Evolutionary conservation across 345 rosid species (phyloP).

Genomic region (Syzygium grande): DNA sequence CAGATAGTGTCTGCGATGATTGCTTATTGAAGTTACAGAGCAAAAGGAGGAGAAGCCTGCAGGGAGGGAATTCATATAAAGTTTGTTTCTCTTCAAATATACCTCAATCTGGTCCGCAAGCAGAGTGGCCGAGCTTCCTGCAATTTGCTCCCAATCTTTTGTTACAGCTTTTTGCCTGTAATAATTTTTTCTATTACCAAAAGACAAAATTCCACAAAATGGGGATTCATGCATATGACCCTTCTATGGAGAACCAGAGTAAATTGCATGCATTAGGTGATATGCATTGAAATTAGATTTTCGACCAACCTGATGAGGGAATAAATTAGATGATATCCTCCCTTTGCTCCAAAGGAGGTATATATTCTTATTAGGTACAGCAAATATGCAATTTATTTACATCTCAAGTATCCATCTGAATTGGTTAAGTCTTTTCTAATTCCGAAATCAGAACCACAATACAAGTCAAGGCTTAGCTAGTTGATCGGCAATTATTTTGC

Average conservation of each 20-base stretch:
- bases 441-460: background rate
- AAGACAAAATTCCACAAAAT: background rate
- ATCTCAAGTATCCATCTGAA: background rate
- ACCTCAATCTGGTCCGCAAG: background rate
- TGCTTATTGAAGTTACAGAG: background rate
- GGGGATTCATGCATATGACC: background rate
- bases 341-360: background rate
- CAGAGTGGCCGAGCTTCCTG: background rate
- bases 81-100: constrained; percentile 6
- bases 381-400: background rate
- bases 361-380: background rate
- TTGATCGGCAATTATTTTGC: background rate
- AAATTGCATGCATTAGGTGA: background rate
- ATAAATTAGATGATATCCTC: background rate
- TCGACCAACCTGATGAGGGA: background rate
- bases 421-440: background rate
- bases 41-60: background rate
- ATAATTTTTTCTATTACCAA: background rate
- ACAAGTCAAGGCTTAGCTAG: too few species aligned
- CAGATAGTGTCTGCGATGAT: background rate
- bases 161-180: background rate
- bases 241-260: background rate
- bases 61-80: constrained; percentile 9
- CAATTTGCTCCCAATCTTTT: background rate
- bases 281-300: background rate